Base-by-base conservation (phyloP, 2,329 filamentous ascomycete genomes). In the Cephalotrichum gorgonifer region DNA sequence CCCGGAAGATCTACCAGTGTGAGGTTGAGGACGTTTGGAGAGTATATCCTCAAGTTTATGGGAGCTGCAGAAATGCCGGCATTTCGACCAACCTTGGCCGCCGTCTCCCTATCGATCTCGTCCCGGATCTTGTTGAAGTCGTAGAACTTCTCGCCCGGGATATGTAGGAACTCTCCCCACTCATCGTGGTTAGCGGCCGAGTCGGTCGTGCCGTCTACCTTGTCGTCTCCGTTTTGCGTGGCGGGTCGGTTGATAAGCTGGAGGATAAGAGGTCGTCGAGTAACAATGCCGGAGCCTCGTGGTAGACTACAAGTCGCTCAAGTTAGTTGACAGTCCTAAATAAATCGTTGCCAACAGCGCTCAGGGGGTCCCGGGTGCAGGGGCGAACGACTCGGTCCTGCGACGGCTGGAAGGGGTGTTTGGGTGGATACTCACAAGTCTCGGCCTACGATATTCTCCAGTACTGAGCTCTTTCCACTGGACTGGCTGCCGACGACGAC, bases 91-190 rank as follows among this genome's bases (percentile, higher is more conserved):
- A 95, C 95, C 75, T 98, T 97, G 58, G 86, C 83, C 62, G 96
- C 90, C 41, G 93, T 98, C 73, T 98, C 93, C 60, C 88, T 84
- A 57, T 91, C 86, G 64, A 98, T 98, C 73, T 98, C 93, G 51
- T 97, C 93, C 60, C 93, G 82, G 61, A 98, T 95, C 76, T 96
- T 95, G 75, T 89, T 87, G 74, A 98, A 98, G 72, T 98, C 93
- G 70, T 83, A 83, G 74, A 95, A 97, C 70, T 97, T 97, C 70
- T 97, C 88, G 59, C 90, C 93, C 20, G 93, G 91, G 55, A 98
- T 87, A 68, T 98, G 93, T 55, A 98, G 76, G 70, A 98, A 98
- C 75, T 98, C 93, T 74, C 91, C 93, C 88, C 94, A 98, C 69
- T 98, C 93, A 63, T 97, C 89, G 20, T 79, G 68, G 67, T 98